These are phyloP conservation scores for Cordyceps farinosa DNA, from an alignment of 2,329 filamentous ascomycete genomes.

Conservation along the genomic window DNA sequence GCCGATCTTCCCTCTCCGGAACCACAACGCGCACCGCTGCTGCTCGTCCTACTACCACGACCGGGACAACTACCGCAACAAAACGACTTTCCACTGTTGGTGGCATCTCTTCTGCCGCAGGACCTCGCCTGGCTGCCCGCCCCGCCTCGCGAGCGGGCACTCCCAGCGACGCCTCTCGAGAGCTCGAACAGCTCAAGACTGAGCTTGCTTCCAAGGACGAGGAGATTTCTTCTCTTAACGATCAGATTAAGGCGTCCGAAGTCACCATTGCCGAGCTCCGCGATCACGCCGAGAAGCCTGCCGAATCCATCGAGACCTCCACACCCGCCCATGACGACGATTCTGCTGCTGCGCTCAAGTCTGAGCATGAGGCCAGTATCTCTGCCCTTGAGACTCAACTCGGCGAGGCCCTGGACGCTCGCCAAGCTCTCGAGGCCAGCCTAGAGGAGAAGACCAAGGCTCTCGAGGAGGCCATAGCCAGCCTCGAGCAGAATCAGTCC, in stretches of 20 bases:
- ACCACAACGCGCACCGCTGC: constrained; percentile 33
- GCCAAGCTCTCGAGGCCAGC: constrained; percentile 47
- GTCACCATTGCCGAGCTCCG: constrained; percentile 53
- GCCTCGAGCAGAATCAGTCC: constrained; percentile 45
- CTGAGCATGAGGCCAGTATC: constrained; percentile 47
- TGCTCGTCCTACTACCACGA: constrained; percentile 37
- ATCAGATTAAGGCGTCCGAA: constrained; percentile 53
- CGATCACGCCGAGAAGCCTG: constrained; percentile 43
- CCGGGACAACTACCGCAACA: constrained; percentile 43
- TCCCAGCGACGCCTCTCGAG: constrained; percentile 46
- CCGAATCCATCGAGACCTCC: constrained; percentile 39
- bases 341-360: constrained; percentile 45
- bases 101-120: constrained; percentile 31
- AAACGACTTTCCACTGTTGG: constrained; percentile 56
- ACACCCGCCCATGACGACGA: constrained; percentile 36
- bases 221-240: constrained; percentile 55
- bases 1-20: constrained; percentile 29
- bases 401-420: constrained; percentile 45
- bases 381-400: constrained; percentile 46
- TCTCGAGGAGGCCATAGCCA: constrained; percentile 37
- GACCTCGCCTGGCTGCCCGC: constrained; percentile 37
- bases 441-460: constrained; percentile 43
- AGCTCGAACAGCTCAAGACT: constrained; percentile 57
- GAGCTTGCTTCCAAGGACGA: constrained; percentile 57
- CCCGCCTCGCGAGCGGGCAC: constrained; percentile 37